Conservation (phyloP, 2,329 filamentous ascomycete genomes). For the Dryadomyces quercivorus region DNA sequence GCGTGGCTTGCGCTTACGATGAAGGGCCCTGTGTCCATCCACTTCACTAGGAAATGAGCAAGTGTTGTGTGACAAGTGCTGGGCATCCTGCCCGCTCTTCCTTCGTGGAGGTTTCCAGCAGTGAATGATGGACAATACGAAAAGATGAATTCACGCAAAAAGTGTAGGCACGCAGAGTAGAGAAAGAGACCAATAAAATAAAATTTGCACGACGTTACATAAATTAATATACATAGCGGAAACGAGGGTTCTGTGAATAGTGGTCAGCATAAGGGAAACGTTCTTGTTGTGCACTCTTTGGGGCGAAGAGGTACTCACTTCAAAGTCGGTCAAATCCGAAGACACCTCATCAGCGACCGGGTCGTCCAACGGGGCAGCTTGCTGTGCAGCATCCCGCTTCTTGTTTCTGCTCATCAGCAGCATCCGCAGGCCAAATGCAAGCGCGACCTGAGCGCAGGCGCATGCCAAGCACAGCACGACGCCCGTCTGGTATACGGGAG, state of each 20-base stretch:
- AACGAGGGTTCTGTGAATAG: not conserved
- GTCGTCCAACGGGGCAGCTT: not conserved
- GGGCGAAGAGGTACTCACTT: not conserved
- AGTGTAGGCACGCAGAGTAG: no score
- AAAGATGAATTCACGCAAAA: no score
- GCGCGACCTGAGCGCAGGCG: not conserved
- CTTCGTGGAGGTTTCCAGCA: no score
- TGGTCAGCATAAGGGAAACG: not conserved
- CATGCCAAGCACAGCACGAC: not conserved
- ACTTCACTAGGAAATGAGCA: no score
- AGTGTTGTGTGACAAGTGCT: no score
- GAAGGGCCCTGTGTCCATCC: no score
- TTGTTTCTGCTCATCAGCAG: slow-evolving; percentile 1
- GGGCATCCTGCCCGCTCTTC: no score
- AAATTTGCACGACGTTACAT: no score
- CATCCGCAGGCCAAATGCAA: not conserved
- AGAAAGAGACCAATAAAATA: no score
- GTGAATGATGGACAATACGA: no score
- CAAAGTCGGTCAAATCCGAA: not conserved
- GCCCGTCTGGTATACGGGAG: slow-evolving; percentile 3
- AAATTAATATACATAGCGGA: slow-evolving; percentile 3
- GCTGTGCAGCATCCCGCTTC: not conserved
- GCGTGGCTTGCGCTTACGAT: no score
- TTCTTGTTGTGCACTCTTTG: not conserved
- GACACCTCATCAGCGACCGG: not conserved